Base-by-base conservation (phyloP, 75 land plant species). In the Selaginella tamariscina region DNA sequence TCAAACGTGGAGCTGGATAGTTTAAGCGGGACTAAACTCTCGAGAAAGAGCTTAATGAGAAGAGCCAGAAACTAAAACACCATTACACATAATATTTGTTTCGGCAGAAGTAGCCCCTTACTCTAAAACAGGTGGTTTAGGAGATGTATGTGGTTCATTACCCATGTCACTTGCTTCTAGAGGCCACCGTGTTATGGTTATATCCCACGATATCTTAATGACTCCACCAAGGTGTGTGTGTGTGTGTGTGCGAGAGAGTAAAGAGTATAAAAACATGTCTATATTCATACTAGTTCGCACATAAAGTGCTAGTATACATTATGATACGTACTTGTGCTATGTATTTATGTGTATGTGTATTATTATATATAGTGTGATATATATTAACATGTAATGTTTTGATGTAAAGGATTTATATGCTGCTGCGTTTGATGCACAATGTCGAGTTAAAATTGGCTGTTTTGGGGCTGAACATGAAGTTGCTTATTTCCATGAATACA, bases 61-160 rank as follows among this genome's bases (percentile, higher is more conserved):
- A 5, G 11, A 39, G 49, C 49, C 49, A 15, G 5, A 15, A 5
- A 15, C 49, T 5, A 39, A 39, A 15, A 39, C 49, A 5, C 49
- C 49, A 5, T 39, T 39, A 71, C 89, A 73, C 56, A 73, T 93
- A 65, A 74, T 93, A 20, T 86, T 93, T 67, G 98, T 86, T 1
- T 77, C 98, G 28, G 55, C 98, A n/a, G 98, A 93, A 64, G 95
- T 79, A 31, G 97, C 85, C 29, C 97, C 97, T 8, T 92, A 92
- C 72, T 92, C 95, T 24, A 92, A 92, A 69, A 86, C 97, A 1
- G 97, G 97, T 32, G 97, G 98, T 2, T 74, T 93, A 29, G 98
- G 88, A 27, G 98, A 93, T 68, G 98, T 93, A 15, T 86, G 90
- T 78, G 96, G 98, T 5, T 89, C 98, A 44, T 67, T 93, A 65